Evolutionary conservation across 176 grass and related monocot species (phyloP), one percentile per base, ranked within the genome.

Genomic region (Phragmites australis): DNA sequence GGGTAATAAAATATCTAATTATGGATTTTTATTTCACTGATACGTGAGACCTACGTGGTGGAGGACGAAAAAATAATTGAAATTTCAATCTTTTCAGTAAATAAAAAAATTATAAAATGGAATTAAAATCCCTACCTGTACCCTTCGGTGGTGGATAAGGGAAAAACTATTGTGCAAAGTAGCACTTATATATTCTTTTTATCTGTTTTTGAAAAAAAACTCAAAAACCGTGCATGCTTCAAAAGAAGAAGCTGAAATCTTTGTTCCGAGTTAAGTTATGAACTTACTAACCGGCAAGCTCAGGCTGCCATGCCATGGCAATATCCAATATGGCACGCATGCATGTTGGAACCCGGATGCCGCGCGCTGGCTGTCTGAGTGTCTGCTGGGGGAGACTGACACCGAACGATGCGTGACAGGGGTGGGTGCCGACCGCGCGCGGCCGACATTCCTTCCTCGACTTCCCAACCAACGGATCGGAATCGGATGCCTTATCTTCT

Each of bases 401-500:
- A 44, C 72, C n/a, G 22, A 41, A 60, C 18, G 48, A 32, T n/a
- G 49, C 31, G 14, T 19, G 75, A 64, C 74, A 42, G 57, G 57
- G 74, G 46, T 17, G 26, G 57, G 26, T 53, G 57, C 65, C 53
- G 75, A 78, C 53, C 12, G 72, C 23, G 74, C 68, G 39, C 48
- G 62, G 81, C 50, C 86, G 78, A 82, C 72, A 82, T 89, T 82
- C 83, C 77, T 89, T 86, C 82, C 19, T 86, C 57, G 78, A 86
- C 78, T 51, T 54, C 78, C 78, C 78, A 86, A 65, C 83, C 78
- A 77, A 78, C 22, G 78, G 74, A 83, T 82, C 78, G 34, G 78
- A 84, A 85, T 85, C 87, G 46, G 87, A 85, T 89, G 76, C 87
- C 87, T 77, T 78, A 65, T 81, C 78, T 46, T 82, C 83, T 85